Evolutionary conservation across 352 stramenopile species (phyloP), one percentile per base, ranked within the genome.

Genomic region (Phytophthora tubulina): DNA sequence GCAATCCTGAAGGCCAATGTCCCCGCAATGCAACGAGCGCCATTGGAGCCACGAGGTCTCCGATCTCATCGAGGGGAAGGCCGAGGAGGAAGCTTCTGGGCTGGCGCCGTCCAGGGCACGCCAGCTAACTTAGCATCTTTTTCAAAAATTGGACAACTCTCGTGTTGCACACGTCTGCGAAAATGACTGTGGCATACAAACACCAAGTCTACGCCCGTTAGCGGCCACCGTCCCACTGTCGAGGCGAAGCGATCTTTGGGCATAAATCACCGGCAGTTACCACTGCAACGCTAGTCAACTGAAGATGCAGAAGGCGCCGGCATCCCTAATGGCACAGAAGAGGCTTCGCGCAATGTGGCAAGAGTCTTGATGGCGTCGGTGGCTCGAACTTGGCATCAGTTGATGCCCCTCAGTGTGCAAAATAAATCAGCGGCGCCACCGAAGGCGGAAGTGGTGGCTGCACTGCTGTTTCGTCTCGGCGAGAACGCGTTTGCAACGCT

Each of bases 111-210:
- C 21, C 38, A 67, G 51, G 33, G 67, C 63, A 79, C 67, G 72
- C 41, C 67, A 79, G 55, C 61, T 70, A 75, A 73, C 67, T 75
- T 76, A 38, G 57, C 57, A 77, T 70, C 67, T 53, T 27, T 27
- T 48, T 75, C 41, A 72, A 75, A 75, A 75, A 78, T 74, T 67
- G 56, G 17, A 9, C 55, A 2, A n/a, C 44, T 0, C 33, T 53
- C 35, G 46, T 57, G 66, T 62, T 69, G 57, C 65, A 61, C 48
- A 72, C 33, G 46, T 51, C 39, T 75, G 42, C 62, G 54, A 71
- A 71, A 53, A 67, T 70, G 60, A 75, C 65, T 67, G 62, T 76
- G 32, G 61, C 50, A 66, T 63, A 63, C 57, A 62, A 56, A 53
- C 15, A 2, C 8, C 17, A 36, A 60, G 55, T 55, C 14, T 2